These are phyloP conservation scores for Chimonanthus salicifolius DNA, from an alignment of 164 flowering plant genomes.

Conservation along the genomic window DNA sequence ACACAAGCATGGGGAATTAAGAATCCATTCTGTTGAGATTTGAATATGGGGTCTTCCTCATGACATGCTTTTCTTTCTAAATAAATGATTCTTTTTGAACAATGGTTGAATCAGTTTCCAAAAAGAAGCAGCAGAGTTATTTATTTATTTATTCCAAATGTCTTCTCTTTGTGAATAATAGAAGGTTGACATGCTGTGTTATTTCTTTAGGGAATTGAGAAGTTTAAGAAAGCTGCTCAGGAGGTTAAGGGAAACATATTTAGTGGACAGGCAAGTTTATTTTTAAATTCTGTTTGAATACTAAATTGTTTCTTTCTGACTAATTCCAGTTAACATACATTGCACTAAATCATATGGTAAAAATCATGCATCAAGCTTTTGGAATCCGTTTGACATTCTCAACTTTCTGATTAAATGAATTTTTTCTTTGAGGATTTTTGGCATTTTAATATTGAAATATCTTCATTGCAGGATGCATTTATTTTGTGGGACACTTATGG, in stretches of 20 bases:
- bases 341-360: too few relatives aligned
- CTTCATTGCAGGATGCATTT: constrained; percentile 86
- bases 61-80: too few relatives aligned
- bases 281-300: not conserved
- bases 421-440: not conserved
- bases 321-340: too few relatives aligned
- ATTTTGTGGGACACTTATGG: constrained; percentile 97
- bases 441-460: not conserved
- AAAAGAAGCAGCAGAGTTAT: too few relatives aligned
- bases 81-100: too few relatives aligned
- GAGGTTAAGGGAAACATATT: constrained; percentile 69
- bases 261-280: constrained; percentile 71
- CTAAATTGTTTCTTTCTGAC: not conserved
- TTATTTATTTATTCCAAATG: not conserved
- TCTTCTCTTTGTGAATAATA: not conserved
- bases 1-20: too few relatives aligned
- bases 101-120: too few relatives aligned
- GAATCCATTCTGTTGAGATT: too few relatives aligned
- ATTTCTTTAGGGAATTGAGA: constrained; percentile 84
- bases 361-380: not conserved
- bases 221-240: constrained; percentile 86
- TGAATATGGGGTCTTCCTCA: too few relatives aligned
- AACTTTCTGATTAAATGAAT: not conserved
- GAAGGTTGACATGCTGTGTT: constrained; percentile 4
- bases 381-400: not conserved